These are phyloP conservation scores for Pseudogymnoascus pannorum DNA, from an alignment of 2,329 filamentous ascomycete species.

Conservation along the genomic window DNA sequence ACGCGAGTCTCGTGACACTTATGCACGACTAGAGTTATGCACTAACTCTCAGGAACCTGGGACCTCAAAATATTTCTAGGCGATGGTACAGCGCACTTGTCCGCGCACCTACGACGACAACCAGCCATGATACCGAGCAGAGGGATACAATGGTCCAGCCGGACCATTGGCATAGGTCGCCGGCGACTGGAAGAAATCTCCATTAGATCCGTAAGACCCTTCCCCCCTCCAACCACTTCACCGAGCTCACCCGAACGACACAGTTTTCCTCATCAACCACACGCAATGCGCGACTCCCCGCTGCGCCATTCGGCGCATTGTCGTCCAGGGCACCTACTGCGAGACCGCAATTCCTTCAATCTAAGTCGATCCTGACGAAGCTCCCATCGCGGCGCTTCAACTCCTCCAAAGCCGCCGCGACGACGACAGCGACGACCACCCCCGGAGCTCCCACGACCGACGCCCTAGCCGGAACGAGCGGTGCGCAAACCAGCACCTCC, in stretches of 20 bases:
- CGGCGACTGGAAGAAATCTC: constrained; percentile 33
- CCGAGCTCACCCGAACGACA: constrained; percentile 17
- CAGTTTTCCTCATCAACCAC: constrained; percentile 27
- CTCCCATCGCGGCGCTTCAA: constrained; percentile 25
- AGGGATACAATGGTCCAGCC: constrained; percentile 42
- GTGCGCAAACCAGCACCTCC: constrained; percentile 11
- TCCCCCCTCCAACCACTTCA: background rate
- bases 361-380: constrained; percentile 19
- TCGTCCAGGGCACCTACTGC: constrained; percentile 14
- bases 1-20: background rate
- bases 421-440: constrained; percentile 11
- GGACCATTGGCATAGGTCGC: constrained; percentile 32
- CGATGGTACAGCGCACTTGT: constrained; percentile 8
- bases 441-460: constrained; percentile 11
- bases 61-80: constrained; percentile 26
- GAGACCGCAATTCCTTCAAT: constrained; percentile 15
- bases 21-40: background rate
- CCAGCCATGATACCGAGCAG: constrained; percentile 46
- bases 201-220: constrained; percentile 24
- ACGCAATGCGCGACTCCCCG: constrained; percentile 21
- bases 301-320: constrained; percentile 20
- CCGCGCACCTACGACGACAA: constrained; percentile 13
- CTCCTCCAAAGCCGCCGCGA: constrained; percentile 17
- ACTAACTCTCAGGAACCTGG: constrained; percentile 1
- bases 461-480: constrained; percentile 11